Percentiles rank a stretch among this genome's conserved stretches.
Evolutionary conservation across 164 flowering plant species (phyloP).

Genomic region (Paratinospora sagittata): DNA sequence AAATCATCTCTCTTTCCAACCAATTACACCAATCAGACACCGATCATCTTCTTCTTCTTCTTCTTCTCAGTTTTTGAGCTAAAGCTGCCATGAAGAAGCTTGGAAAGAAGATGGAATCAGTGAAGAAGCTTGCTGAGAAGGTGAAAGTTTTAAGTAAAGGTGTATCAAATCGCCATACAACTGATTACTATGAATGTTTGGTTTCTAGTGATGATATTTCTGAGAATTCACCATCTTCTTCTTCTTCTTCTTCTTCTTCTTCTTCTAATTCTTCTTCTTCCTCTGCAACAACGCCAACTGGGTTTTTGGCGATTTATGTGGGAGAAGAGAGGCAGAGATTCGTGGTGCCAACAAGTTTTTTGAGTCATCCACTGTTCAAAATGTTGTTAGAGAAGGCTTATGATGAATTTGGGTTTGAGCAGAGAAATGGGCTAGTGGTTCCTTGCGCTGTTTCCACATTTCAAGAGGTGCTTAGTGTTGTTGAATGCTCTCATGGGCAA

Average conservation of each 20-base stretch:
- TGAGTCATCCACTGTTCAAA: slow-evolving; percentile 81
- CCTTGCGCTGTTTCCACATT: slow-evolving; percentile 72
- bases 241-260: slow-evolving; percentile 7
- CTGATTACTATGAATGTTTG: slow-evolving; percentile 17
- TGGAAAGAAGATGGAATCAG: slow-evolving; percentile 25
- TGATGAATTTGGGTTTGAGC: slow-evolving; percentile 68
- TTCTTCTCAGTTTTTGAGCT: neutral
- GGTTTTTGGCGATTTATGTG: slow-evolving; percentile 67
- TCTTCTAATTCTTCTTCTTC: slow-evolving; percentile 3
- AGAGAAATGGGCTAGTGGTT: slow-evolving; percentile 53
- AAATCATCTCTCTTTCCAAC: neutral
- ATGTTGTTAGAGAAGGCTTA: slow-evolving; percentile 76
- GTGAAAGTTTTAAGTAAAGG: slow-evolving; percentile 17
- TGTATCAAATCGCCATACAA: slow-evolving; percentile 3
- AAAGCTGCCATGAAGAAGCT: slow-evolving; percentile 14
- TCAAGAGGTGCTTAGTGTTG: slow-evolving; percentile 57
- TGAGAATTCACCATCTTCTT: slow-evolving; percentile 11
- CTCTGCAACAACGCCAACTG: slow-evolving; percentile 54
- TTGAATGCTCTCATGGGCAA: slow-evolving; percentile 53
- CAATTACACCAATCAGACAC: too few species aligned
- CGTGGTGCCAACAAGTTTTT: slow-evolving; percentile 62
- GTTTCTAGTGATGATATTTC: slow-evolving; percentile 2
- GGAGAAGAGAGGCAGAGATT: slow-evolving; percentile 67
- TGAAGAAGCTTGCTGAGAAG: slow-evolving; percentile 28
- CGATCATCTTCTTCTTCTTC: too few species aligned